These are phyloP conservation scores for Trichoderma sp. DNA, from an alignment of 2,329 filamentous ascomycete genomes.

Conservation along the genomic window DNA sequence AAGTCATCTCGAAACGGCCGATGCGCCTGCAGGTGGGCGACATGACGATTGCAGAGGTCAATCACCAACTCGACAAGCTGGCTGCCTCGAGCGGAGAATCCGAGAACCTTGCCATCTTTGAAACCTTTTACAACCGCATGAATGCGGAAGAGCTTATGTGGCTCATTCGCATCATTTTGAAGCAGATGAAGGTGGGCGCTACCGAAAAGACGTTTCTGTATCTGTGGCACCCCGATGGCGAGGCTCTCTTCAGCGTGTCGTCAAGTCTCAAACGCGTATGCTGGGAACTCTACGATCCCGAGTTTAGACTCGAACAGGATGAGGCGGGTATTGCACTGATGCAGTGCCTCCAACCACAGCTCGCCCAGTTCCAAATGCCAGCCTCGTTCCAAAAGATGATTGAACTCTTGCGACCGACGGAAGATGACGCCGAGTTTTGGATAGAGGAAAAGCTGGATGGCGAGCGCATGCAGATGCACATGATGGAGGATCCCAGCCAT, in stretches of 20 bases:
- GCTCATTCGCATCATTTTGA: conserved; percentile 89
- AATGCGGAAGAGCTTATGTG: conserved; percentile 91
- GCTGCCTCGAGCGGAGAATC: conserved; percentile 74
- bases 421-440: conserved; percentile 80
- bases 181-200: conserved; percentile 70
- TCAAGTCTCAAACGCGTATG: conserved; percentile 88
- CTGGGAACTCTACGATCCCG: conserved; percentile 82
- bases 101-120: conserved; percentile 78
- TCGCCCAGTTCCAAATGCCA: conserved; percentile 87
- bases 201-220: conserved; percentile 87
- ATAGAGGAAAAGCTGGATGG: conserved; percentile 98
- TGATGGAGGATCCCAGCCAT: conserved; percentile 66
- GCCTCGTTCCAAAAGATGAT: conserved; percentile 77
- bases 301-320: conserved; percentile 69
- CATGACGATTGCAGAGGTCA: conserved; percentile 88
- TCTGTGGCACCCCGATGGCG: conserved; percentile 76
- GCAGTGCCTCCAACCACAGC: conserved; percentile 94
- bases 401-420: conserved; percentile 60
- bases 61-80: conserved; percentile 76
- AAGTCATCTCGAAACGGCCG: conserved; percentile 80
- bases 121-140: conserved; percentile 85
- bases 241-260: conserved; percentile 81
- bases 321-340: conserved; percentile 76
- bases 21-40: conserved; percentile 70
- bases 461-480: conserved; percentile 95